Evolutionary conservation across 306 rosid species (phyloP).

Genomic region (Fragaria vesca): DNA sequence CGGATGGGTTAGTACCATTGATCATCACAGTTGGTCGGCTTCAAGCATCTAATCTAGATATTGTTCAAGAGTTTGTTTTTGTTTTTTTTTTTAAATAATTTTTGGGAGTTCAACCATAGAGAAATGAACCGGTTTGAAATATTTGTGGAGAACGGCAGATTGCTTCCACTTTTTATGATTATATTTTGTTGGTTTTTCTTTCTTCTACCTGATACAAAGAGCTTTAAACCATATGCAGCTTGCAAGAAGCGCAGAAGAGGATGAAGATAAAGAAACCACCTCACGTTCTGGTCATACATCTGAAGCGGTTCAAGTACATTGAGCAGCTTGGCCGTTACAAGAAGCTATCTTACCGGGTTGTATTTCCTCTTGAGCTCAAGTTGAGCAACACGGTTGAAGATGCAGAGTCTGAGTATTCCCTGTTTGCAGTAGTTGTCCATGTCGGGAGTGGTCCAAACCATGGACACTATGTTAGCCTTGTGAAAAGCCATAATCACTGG

Average conservation of each 20-base stretch:
- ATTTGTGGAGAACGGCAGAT: not conserved
- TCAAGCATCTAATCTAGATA: not conserved
- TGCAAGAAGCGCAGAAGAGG: conserved; percentile 99
- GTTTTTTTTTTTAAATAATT: not conserved
- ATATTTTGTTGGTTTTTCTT: not conserved
- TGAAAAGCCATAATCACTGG: conserved; percentile 99
- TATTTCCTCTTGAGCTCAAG: conserved; percentile 95
- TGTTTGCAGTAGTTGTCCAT: conserved; percentile 96
- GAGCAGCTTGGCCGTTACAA: conserved; percentile 96
- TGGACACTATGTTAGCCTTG: conserved; percentile 97
- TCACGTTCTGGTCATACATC: conserved; percentile 89
- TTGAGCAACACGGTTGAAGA: conserved; percentile 90
- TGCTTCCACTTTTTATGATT: not conserved
- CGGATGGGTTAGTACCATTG: not conserved
- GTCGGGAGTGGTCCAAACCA: conserved; percentile 99
- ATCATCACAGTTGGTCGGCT: not conserved
- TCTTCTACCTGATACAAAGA: conserved; percentile 9
- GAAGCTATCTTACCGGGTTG: conserved; percentile 92
- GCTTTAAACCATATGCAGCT: conserved; percentile 52
- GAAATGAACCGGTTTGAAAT: not conserved
- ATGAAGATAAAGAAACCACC: conserved; percentile 99
- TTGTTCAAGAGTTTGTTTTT: not conserved
- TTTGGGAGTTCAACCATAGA: conserved; percentile 8
- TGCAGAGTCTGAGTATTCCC: conserved; percentile 84
- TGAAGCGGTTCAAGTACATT: conserved; percentile 96